These are phyloP conservation scores for Microsporum audouinii DNA, from an alignment of 2,329 filamentous ascomycete species.

Conservation along the genomic window DNA sequence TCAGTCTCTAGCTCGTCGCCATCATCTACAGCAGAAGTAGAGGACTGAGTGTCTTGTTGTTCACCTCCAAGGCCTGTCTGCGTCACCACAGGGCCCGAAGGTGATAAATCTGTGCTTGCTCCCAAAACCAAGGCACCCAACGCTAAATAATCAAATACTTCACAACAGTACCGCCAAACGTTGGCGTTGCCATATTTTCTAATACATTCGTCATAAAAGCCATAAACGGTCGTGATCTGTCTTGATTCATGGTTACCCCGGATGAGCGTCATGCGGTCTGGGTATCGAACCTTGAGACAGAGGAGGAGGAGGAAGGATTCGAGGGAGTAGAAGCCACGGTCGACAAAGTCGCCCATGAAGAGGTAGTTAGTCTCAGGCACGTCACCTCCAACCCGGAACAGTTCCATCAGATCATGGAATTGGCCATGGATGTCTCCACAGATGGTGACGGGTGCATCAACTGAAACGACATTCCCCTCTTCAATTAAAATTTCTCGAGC, in stretches of 20 bases:
- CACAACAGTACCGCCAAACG: constrained; percentile 99
- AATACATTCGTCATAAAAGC: constrained; percentile 96
- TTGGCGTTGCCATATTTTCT: constrained; percentile 98
- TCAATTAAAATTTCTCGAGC: constrained; percentile 98
- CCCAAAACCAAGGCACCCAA: constrained; percentile 98
- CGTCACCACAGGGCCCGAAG: constrained; percentile 40
- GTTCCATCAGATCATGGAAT: constrained; percentile 98
- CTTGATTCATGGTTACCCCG: constrained; percentile 96
- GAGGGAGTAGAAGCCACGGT: constrained; percentile 95
- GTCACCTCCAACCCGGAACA: constrained; percentile 94
- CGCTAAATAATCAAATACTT: constrained; percentile 98
- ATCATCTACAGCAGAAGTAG: constrained; percentile 33
- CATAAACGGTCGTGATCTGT: constrained; percentile 95
- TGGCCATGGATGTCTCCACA: constrained; percentile 98
- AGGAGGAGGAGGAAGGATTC: constrained; percentile 97
- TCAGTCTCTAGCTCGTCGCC: constrained; percentile 82
- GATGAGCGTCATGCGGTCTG: constrained; percentile 87
- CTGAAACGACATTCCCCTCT: constrained; percentile 98
- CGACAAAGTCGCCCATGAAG: constrained; percentile 95
- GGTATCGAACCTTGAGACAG: constrained; percentile 93
- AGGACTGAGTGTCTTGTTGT: constrained; percentile 31
- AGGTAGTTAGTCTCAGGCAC: constrained; percentile 98
- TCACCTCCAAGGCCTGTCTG: constrained; percentile 20
- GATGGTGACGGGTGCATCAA: constrained; percentile 90
- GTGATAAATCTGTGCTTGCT: constrained; percentile 55